phyloP scores from a whole-genome alignment of 352 stramenopile species.

The Globisporangium heterothallicum region DNA sequence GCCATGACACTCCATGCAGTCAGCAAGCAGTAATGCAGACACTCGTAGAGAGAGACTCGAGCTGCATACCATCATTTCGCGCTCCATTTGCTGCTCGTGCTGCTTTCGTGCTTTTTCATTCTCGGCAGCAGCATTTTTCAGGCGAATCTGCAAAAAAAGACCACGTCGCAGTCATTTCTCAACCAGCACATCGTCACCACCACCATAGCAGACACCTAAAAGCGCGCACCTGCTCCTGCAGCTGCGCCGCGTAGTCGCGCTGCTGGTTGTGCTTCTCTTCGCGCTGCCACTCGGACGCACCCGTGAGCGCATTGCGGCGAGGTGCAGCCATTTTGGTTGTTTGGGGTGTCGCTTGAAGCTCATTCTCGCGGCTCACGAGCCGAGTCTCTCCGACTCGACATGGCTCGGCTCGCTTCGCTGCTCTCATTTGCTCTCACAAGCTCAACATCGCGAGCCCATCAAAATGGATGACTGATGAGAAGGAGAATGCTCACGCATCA shows the following conservation, averaged over 20 bases:
- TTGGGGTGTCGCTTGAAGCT: neutral
- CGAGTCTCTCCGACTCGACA: too few species aligned
- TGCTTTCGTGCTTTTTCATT: slow-evolving; percentile 30
- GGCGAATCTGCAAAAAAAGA: slow-evolving; percentile 17
- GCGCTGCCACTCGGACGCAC: slow-evolving; percentile 36
- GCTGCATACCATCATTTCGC: slow-evolving; percentile 28
- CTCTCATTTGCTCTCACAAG: too few species aligned
- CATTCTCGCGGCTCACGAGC: too few species aligned
- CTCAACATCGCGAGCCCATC: too few species aligned
- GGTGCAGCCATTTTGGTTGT: slow-evolving; percentile 6
- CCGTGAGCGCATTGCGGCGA: slow-evolving; percentile 34
- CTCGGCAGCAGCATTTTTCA: slow-evolving; percentile 44
- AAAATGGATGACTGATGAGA: too few species aligned
- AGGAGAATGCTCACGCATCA: too few species aligned
- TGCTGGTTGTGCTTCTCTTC: slow-evolving; percentile 49
- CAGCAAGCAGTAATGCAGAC: neutral
- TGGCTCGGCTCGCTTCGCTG: too few species aligned
- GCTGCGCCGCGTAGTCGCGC: slow-evolving; percentile 56
- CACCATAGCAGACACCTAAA: neutral
- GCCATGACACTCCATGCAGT: slow-evolving; percentile 15
- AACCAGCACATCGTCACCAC: neutral
- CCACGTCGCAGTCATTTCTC: neutral
- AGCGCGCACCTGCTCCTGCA: slow-evolving; percentile 49
- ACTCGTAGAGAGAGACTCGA: neutral
- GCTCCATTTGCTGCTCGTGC: slow-evolving; percentile 47